Evolutionary conservation across 768 basidiomycete genomes (phyloP), one percentile per base, ranked within the genome.

Genomic region (Cyathus striatus): DNA sequence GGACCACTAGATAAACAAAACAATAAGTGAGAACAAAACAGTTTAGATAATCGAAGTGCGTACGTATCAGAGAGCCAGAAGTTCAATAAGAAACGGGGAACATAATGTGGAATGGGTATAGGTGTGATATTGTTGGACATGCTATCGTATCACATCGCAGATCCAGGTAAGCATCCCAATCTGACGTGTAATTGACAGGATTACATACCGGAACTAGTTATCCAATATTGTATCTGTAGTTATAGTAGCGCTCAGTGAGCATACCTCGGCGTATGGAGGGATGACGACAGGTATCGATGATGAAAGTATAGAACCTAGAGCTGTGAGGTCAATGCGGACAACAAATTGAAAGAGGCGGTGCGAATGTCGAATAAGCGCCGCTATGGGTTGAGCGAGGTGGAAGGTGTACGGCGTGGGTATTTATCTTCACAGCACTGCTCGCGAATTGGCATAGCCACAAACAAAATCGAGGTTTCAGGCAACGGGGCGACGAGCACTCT

Each of bases 81-180:
- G 12, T 67, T 65, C 66, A 70, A 72, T 10, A 76, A 45, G 50
- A 77, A 77, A 14, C 54, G 57, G 20, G 75, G 75, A 23, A 73
- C 53, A 46, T 76, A 71, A 12, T 61, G 64, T 20, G 60, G 58
- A 27, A 68, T 52, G 13, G 34, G n/a, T n/a, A n/a, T n/a, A n/a
- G n/a, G n/a, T n/a, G n/a, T n/a, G n/a, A n/a, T n/a, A n/a, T n/a
- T 24, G 32, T 45, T 35, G 10, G 45, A 47, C 54, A 55, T 58
- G 12, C 54, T 54, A 33, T 34, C 5, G 45, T 25, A 27, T 26
- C 21, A n/a, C 10, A 18, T 23, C n/a, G n/a, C n/a, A n/a, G n/a
- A n/a, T n/a, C n/a, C n/a, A n/a, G n/a, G n/a, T n/a, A n/a, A 30
- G 22, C 30, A 32, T n/a, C 21, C 23, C 14, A 21, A 7, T 10